Evolutionary conservation across 345 rosid genomes (phyloP).

Genomic region (Salix purpurea): DNA sequence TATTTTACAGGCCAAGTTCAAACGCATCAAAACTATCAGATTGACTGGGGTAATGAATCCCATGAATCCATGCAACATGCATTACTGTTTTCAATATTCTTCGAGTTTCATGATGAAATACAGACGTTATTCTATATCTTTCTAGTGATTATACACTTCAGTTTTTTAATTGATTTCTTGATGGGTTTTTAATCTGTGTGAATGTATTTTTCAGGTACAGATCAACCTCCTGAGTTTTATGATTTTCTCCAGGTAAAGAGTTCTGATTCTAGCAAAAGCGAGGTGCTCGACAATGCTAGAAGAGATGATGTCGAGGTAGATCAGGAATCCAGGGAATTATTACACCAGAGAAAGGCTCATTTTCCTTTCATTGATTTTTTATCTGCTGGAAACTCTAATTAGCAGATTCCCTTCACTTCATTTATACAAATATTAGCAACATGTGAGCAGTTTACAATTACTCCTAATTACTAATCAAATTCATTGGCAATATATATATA

Average conservation of each 20-base stretch:
- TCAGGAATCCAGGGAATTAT: conserved; percentile 31
- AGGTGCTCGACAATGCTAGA: conserved; percentile 38
- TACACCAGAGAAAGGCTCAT: conserved; percentile 16
- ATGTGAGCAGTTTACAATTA: not conserved
- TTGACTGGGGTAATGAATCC: not conserved
- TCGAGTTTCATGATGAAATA: not conserved
- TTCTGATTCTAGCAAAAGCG: conserved; percentile 52
- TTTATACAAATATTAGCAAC: not conserved
- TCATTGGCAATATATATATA: not conserved
- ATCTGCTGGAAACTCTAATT: conserved; percentile 34
- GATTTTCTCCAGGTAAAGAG: conserved; percentile 63
- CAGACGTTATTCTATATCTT: too few species aligned
- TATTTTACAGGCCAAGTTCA: not conserved
- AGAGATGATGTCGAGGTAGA: conserved; percentile 51
- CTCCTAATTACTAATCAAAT: not conserved
- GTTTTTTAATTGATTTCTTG: not conserved
- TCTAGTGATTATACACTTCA: not conserved
- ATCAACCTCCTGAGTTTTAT: conserved; percentile 46
- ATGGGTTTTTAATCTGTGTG: not conserved
- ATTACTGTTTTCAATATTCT: too few species aligned
- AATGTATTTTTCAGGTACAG: conserved; percentile 27
- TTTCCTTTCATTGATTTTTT: conserved; percentile 59
- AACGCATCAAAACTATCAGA: not conserved
- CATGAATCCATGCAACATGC: too few species aligned
- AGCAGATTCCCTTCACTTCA: not conserved